These are phyloP conservation scores for Xylaria curta DNA, from an alignment of 495 filamentous ascomycete genomes.

Conservation along the genomic window DNA sequence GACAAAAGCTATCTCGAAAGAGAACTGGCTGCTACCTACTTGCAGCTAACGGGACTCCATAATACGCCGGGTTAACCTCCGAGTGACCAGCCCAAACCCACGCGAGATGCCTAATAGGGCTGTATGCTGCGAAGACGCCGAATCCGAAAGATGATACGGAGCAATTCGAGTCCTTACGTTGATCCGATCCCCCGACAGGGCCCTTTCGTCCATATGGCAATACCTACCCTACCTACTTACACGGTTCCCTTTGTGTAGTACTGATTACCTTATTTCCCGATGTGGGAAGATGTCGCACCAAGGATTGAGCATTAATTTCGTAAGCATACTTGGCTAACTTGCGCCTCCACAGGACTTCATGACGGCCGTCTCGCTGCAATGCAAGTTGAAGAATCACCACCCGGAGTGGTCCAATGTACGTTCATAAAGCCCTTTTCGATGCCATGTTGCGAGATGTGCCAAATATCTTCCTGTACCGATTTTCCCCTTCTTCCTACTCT, in stretches of 20 bases:
- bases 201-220: background rate
- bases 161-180: background rate
- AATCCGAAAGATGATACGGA: slow-evolving; percentile 18
- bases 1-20: slow-evolving; percentile 22
- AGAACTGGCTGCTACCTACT: background rate
- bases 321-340: slow-evolving; percentile 19
- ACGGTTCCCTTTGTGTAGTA: background rate
- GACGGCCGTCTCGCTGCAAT: slow-evolving; percentile 62
- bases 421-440: slow-evolving; percentile 18
- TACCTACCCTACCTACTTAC: background rate
- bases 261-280: background rate
- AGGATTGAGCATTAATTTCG: background rate
- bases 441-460: slow-evolving; percentile 13
- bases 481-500: background rate
- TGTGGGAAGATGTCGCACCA: slow-evolving; percentile 1
- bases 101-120: slow-evolving; percentile 24
- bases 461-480: background rate
- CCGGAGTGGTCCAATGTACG: slow-evolving; percentile 70
- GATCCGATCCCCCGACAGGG: slow-evolving; percentile 7
- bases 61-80: slow-evolving; percentile 25
- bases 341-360: slow-evolving; percentile 62
- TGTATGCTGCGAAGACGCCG: slow-evolving; percentile 22
- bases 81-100: slow-evolving; percentile 21
- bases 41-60: slow-evolving; percentile 22
- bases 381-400: slow-evolving; percentile 64